phyloP scores from a whole-genome alignment of 1,284 basidiomycete genomes.

The Sparassis latifolia region DNA sequence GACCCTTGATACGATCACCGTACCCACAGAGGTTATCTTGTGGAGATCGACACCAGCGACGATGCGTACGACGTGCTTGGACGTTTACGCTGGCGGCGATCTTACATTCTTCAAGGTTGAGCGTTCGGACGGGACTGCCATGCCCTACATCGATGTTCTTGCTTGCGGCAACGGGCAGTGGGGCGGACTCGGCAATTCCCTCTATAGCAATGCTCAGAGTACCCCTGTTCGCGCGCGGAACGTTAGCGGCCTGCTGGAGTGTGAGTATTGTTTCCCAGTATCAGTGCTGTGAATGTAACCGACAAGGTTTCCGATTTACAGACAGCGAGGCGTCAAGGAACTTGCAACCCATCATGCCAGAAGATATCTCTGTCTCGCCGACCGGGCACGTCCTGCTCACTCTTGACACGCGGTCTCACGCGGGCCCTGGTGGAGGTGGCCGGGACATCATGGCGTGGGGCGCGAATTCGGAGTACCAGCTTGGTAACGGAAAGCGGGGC shows the following conservation, averaged over 20 bases:
- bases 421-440: slow-evolving; percentile 42
- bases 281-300: not conserved
- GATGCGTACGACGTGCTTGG: slow-evolving; percentile 54
- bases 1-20: slow-evolving; percentile 66
- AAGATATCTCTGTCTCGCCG: slow-evolving; percentile 66
- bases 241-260: slow-evolving; percentile 81
- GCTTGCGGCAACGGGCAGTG: slow-evolving; percentile 82
- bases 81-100: slow-evolving; percentile 70
- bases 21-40: slow-evolving; percentile 83
- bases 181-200: slow-evolving; percentile 82
- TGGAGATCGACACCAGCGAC: slow-evolving; percentile 51
- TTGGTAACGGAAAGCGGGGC: slow-evolving; percentile 80
- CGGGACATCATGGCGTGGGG: slow-evolving; percentile 67
- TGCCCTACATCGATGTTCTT: slow-evolving; percentile 61
- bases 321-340: slow-evolving; percentile 61
- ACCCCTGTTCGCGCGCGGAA: slow-evolving; percentile 73
- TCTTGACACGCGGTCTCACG: slow-evolving; percentile 54
- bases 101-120: slow-evolving; percentile 77
- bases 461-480: slow-evolving; percentile 68
- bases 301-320: slow-evolving; percentile 23
- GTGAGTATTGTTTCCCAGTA: slow-evolving; percentile 35
- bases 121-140: slow-evolving; percentile 35
- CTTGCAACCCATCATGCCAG: slow-evolving; percentile 65
- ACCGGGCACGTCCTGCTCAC: slow-evolving; percentile 77
- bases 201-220: slow-evolving; percentile 71